These are phyloP conservation scores for Cylindricascospora bacillispora DNA, from an alignment of 1,139 yeast genomes.

Conservation along the genomic window DNA sequence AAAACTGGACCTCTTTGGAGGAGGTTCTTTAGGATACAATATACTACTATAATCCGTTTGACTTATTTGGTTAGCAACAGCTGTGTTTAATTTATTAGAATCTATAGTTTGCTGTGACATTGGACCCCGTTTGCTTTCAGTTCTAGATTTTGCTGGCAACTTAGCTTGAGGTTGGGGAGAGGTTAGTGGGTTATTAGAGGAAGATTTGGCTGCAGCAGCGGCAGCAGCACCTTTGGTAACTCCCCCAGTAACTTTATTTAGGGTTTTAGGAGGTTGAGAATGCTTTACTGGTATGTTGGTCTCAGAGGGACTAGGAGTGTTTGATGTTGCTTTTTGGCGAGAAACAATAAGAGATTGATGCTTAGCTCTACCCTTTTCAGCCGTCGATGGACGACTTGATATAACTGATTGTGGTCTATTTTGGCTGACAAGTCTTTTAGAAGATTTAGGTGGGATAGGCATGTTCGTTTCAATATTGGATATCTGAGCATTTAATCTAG, in stretches of 20 bases:
- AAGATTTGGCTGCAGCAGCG: constrained; percentile 2
- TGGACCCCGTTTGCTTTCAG: not conserved
- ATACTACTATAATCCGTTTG: not conserved
- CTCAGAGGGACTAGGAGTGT: too few relatives aligned
- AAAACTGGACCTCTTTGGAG: constrained; percentile 42
- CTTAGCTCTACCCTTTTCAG: too few relatives aligned
- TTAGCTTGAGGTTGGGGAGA: not conserved
- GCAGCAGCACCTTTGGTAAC: constrained; percentile 1
- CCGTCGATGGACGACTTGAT: too few relatives aligned
- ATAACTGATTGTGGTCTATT: too few relatives aligned
- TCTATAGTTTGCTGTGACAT: not conserved
- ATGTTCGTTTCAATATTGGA: constrained; percentile 28
- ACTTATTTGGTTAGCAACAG: not conserved
- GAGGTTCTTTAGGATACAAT: constrained; percentile 27
- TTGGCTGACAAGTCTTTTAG: too few relatives aligned
- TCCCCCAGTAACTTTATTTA: constrained; percentile 2
- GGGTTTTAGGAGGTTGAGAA: too few relatives aligned
- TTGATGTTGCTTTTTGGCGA: constrained; percentile 2
- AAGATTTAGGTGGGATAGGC: too few relatives aligned
- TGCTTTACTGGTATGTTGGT: too few relatives aligned
- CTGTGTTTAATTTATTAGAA: not conserved
- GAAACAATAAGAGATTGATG: too few relatives aligned
- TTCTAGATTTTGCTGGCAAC: not conserved
- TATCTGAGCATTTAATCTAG: constrained; percentile 53
- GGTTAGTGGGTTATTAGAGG: not conserved